phyloP scores from a whole-genome alignment of 176 grass and related monocot genomes.

The Carex kokanica region DNA sequence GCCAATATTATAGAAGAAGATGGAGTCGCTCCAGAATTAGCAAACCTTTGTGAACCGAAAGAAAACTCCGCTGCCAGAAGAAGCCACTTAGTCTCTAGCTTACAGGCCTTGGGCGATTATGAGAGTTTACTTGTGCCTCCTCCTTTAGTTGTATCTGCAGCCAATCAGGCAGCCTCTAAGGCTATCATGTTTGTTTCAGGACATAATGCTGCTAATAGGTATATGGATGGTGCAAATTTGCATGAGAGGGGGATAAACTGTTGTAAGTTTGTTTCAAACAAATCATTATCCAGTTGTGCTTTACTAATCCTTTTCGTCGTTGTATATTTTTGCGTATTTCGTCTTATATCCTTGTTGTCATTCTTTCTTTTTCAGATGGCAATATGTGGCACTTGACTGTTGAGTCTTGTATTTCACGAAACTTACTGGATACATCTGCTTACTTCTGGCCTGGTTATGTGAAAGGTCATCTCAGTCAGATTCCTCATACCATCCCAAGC shows the following conservation, averaged over 20 bases:
- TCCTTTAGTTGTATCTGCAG: conserved; percentile 58
- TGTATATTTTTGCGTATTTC: neutral
- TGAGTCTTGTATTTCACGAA: conserved; percentile 91
- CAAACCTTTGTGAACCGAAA: conserved; percentile 38
- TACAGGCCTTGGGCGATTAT: conserved; percentile 79
- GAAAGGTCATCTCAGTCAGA: conserved; percentile 46
- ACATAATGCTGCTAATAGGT: conserved; percentile 48
- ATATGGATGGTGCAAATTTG: conserved; percentile 49
- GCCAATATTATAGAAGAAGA: conserved; percentile 79
- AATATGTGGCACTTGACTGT: conserved; percentile 96
- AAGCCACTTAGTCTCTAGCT: conserved; percentile 71
- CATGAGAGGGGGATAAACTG: conserved; percentile 49
- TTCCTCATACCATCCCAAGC: conserved; percentile 51
- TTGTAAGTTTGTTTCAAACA: conserved; percentile 47
- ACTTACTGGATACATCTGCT: conserved; percentile 80
- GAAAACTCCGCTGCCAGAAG: conserved; percentile 39
- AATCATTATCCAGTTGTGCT: conserved; percentile 11
- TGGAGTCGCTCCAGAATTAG: neutral
- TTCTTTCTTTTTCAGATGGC: conserved; percentile 62
- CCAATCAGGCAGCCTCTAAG: conserved; percentile 85
- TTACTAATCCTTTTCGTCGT: conserved; percentile 6
- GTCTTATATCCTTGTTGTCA: conserved; percentile 18
- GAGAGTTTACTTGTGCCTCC: conserved; percentile 85
- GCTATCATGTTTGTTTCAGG: conserved; percentile 76
- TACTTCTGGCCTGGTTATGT: conserved; percentile 92